These are phyloP conservation scores for Suillus paluster DNA, from an alignment of 768 basidiomycete species.

Conservation along the genomic window DNA sequence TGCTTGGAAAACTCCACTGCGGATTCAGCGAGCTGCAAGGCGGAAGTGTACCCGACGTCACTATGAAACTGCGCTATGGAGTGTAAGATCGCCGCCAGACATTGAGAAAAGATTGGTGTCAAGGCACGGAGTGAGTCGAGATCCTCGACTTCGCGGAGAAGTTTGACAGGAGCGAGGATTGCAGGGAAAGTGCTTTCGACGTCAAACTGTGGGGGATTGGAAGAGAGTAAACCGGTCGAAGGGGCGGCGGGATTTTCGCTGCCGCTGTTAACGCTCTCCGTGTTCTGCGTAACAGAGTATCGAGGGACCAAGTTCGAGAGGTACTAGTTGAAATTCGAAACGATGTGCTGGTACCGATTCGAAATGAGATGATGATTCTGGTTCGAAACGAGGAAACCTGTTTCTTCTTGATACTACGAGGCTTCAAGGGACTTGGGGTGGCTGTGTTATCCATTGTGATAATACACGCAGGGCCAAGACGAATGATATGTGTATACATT, in stretches of 20 bases:
- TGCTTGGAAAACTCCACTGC: slow-evolving; percentile 25
- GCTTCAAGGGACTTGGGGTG: neutral
- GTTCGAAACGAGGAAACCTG: neutral
- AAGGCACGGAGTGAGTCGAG: slow-evolving; percentile 33
- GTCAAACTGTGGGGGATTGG: slow-evolving; percentile 24
- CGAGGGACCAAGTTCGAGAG: no score
- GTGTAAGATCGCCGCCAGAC: slow-evolving; percentile 31
- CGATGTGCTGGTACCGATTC: no score
- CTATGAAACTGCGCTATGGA: slow-evolving; percentile 29
- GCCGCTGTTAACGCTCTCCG: slow-evolving; percentile 27
- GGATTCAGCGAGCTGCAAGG: slow-evolving; percentile 25
- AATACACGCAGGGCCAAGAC: no score
- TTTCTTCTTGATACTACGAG: neutral
- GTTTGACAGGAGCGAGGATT: slow-evolving; percentile 32
- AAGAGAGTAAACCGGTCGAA: slow-evolving; percentile 17
- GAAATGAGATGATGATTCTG: no score
- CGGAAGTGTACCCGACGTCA: slow-evolving; percentile 22
- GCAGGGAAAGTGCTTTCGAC: slow-evolving; percentile 42
- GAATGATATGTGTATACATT: neutral
- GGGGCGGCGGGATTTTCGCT: slow-evolving; percentile 33
- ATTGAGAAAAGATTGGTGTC: slow-evolving; percentile 24
- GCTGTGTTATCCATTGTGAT: neutral
- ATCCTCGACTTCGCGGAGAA: slow-evolving; percentile 33
- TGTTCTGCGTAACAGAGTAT: slow-evolving; percentile 16
- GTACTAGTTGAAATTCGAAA: no score